Base-by-base conservation (phyloP, 768 basidiomycete genomes). In the Artomyces pyxidatus region DNA sequence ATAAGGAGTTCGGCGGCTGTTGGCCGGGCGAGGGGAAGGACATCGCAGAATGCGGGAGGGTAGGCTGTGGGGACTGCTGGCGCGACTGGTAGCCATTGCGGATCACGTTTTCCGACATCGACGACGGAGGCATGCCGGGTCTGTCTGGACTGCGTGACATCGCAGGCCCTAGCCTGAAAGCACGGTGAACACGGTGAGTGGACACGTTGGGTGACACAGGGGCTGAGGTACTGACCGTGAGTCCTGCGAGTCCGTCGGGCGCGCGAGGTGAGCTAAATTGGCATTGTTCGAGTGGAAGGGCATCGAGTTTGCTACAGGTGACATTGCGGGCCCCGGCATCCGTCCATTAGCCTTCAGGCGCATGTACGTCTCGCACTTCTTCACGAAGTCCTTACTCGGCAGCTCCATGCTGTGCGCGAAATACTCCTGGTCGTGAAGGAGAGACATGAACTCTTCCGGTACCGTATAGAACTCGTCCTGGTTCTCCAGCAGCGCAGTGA, bases 391-490 rank as follows among this genome's bases (percentile, higher is more conserved):
- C 65, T 95, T 95, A 56, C 85, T 82, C 1, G 93, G 91, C 23
- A 97, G 75, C 35, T 98, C 95, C 67, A 93, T 67, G 44, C 80
- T 83, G 64, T 81, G 91, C 42, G 78, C 72, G 63, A 99, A 96
- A 63, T 94, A 88, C 27, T 97, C 93, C 62, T 92, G 88, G 58
- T 97, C 93, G 46, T 84, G 78, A 16, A 99, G 74, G 47, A 97
- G 88, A 11, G 83, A 71, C 32, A 88, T 59, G 62, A 98, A 85
- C 60, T 99, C 95, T 59, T 80, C 77, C 5, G 96, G 96, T 10
- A 98, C 92, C n/a, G 81, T 80, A 71, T 88, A 97, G 66, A 88
- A 90, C 65, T 92, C 86, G 68, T 99, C 96, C 66, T 98, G 96
- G 58, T 85, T 78, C 68, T 96, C 92, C 50, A 99, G 71, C 38